Conservation (phyloP, 441 rosid species). For the Brassica hybrid region DNA sequence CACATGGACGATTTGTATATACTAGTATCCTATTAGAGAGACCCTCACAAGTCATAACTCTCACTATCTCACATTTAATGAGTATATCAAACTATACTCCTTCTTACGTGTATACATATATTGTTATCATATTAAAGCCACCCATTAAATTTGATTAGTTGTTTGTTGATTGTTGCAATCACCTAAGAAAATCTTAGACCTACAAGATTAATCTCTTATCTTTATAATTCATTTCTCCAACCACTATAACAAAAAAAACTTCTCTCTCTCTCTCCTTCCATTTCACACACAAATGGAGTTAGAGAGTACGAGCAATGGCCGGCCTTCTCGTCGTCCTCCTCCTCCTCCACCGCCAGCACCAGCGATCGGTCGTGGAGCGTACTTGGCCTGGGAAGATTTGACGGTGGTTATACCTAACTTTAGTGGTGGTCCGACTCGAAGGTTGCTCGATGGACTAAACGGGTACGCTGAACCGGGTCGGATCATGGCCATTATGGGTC, state of each 20-base stretch:
- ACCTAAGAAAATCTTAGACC: slow-evolving; percentile 24
- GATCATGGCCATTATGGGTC: slow-evolving; percentile 99
- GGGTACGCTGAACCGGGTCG: slow-evolving; percentile 94
- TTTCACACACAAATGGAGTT: slow-evolving; percentile 33
- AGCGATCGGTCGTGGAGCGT: slow-evolving; percentile 38
- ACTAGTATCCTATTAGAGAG: neutral
- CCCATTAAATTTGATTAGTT: slow-evolving; percentile 63
- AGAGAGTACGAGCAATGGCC: slow-evolving; percentile 34
- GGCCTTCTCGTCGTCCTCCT: slow-evolving; percentile 34
- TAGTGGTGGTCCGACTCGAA: slow-evolving; percentile 66
- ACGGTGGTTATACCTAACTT: slow-evolving; percentile 80
- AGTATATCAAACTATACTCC: slow-evolving; percentile 11
- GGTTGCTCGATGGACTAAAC: slow-evolving; percentile 77
- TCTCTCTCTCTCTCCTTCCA: slow-evolving; percentile 15
- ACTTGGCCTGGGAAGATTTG: slow-evolving; percentile 86
- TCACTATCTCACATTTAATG: slow-evolving; percentile 37
- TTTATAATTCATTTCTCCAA: slow-evolving; percentile 36
- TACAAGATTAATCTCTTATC: slow-evolving; percentile 36
- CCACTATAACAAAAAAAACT: slow-evolving; percentile 15
- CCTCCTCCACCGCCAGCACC: slow-evolving; percentile 26
- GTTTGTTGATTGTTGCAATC: slow-evolving; percentile 59
- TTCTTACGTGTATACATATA: neutral
- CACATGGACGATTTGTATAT: slow-evolving; percentile 26
- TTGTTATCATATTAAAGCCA: slow-evolving; percentile 59
- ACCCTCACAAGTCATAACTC: slow-evolving; percentile 30